Conservation (phyloP, 108 stramenopile species). For the Epithemia pelagica region DNA sequence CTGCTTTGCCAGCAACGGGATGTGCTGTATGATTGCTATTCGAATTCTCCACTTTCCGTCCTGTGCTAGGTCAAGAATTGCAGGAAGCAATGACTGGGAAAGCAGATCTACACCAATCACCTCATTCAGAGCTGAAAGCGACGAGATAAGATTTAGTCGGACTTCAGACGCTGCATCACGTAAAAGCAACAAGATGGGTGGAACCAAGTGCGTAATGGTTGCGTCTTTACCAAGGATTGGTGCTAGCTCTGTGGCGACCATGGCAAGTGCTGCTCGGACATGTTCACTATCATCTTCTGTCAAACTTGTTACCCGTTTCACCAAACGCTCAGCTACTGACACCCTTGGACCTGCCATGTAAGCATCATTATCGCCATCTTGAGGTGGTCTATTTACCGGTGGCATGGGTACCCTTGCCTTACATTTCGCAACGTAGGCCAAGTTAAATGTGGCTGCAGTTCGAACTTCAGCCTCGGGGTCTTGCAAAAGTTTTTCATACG, state of each 20-base stretch:
- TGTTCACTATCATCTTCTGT: slow-evolving; percentile 87
- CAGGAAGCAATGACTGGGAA: slow-evolving; percentile 91
- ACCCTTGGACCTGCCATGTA: slow-evolving; percentile 33
- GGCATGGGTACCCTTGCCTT: slow-evolving; percentile 39
- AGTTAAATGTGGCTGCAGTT: slow-evolving; percentile 84
- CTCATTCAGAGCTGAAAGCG: slow-evolving; percentile 84
- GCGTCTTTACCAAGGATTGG: slow-evolving; percentile 82
- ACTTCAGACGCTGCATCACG: slow-evolving; percentile 91
- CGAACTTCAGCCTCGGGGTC: slow-evolving; percentile 94
- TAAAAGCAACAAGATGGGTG: slow-evolving; percentile 88
- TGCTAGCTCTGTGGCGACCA: slow-evolving; percentile 90
- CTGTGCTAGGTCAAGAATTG: slow-evolving; percentile 92
- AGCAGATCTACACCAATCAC: slow-evolving; percentile 93
- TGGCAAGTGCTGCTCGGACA: slow-evolving; percentile 87
- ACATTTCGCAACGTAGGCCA: slow-evolving; percentile 71
- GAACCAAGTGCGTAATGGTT: slow-evolving; percentile 87
- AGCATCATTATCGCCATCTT: slow-evolving; percentile 22
- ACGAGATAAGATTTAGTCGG: slow-evolving; percentile 94
- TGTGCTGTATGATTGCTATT: slow-evolving; percentile 91
- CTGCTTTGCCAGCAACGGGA: slow-evolving; percentile 90
- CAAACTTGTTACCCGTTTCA: slow-evolving; percentile 59
- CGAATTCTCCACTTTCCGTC: slow-evolving; percentile 97
- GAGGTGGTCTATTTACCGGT: slow-evolving; percentile 13
- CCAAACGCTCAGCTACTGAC: slow-evolving; percentile 65
- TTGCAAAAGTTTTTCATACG: slow-evolving; percentile 82